Percentiles rank a stretch among this genome's conserved stretches.
Conservation (phyloP, 2,329 filamentous ascomycete species). For the Phyllachora maydis region DNA sequence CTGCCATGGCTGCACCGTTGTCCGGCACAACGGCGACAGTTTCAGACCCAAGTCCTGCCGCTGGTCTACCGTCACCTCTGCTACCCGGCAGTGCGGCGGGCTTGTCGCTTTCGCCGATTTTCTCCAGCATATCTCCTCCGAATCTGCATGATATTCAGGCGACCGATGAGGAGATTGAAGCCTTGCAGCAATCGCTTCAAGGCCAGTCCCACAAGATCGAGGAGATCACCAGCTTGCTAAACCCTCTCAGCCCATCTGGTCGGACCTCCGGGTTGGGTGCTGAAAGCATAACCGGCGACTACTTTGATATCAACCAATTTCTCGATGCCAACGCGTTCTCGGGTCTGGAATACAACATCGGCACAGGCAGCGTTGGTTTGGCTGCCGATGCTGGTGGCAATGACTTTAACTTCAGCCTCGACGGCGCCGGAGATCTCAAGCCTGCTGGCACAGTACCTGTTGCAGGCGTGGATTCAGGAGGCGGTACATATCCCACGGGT, state of each 20-base stretch:
- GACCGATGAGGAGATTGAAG: slow-evolving; percentile 57
- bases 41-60: slow-evolving; percentile 2
- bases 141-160: slow-evolving; percentile 40
- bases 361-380: slow-evolving; percentile 1
- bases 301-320: slow-evolving; percentile 24
- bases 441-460: no score
- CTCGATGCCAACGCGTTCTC: slow-evolving; percentile 19
- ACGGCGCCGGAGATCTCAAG: no score
- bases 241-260: slow-evolving; percentile 63
- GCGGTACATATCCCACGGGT: no score
- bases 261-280: slow-evolving; percentile 50
- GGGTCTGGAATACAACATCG: slow-evolving; percentile 3
- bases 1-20: no score
- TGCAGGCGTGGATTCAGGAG: no score
- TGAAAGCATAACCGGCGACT: slow-evolving; percentile 10
- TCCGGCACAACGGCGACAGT: slow-evolving; percentile 13
- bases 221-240: slow-evolving; percentile 51
- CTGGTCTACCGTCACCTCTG: slow-evolving; percentile 5
- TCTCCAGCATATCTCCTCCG: slow-evolving; percentile 25
- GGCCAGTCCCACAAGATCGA: slow-evolving; percentile 63
- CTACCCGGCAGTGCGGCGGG: slow-evolving; percentile 7
- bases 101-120: slow-evolving; percentile 19
- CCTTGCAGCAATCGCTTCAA: slow-evolving; percentile 56
- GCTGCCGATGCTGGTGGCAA: slow-evolving; percentile 8
- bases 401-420: slow-evolving; percentile 29